Percentiles rank a stretch among this genome's conserved stretches.
phyloP scores from a whole-genome alignment of 2,329 filamentous ascomycete genomes.

The Fusarium lyarnte region DNA sequence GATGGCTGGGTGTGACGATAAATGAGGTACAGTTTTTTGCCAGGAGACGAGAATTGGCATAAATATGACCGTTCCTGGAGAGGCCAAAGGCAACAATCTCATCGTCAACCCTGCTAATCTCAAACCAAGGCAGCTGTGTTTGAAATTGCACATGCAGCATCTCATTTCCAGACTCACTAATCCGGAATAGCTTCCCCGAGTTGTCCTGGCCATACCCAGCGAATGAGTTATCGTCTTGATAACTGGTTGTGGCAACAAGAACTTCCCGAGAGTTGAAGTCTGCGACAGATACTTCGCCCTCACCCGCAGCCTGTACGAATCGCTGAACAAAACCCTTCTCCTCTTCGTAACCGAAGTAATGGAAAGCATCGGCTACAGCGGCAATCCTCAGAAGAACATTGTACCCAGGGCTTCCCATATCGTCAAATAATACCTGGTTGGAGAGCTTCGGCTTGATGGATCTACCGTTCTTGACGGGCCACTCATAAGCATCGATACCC shows the following conservation, averaged over 20 bases:
- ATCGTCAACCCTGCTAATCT: conserved; percentile 56
- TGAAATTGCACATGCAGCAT: conserved; percentile 53
- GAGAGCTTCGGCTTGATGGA: conserved; percentile 56
- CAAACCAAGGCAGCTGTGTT: conserved; percentile 62
- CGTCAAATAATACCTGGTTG: conserved; percentile 52
- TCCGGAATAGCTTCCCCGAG: conserved; percentile 56
- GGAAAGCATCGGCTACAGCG: conserved; percentile 42
- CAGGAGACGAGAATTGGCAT: conserved; percentile 77
- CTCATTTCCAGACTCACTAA: conserved; percentile 48
- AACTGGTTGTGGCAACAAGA: conserved; percentile 46
- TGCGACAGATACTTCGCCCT: conserved; percentile 22
- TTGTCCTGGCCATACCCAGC: conserved; percentile 58
- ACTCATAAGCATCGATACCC: conserved; percentile 75
- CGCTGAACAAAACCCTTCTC: conserved; percentile 40
- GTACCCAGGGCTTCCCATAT: conserved; percentile 39
- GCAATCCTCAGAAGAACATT: conserved; percentile 17
- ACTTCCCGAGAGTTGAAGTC: conserved; percentile 34
- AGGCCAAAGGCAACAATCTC: conserved; percentile 67
- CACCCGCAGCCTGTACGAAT: conserved; percentile 24
- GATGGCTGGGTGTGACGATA: conserved; percentile 78
- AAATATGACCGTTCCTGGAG: conserved; percentile 79
- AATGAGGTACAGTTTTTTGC: conserved; percentile 94
- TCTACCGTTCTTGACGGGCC: conserved; percentile 69
- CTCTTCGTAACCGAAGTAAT: conserved; percentile 47
- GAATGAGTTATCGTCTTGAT: conserved; percentile 42